These are phyloP conservation scores for Zopfochytrium polystomum DNA, from an alignment of 371 early-diverging fungal species.

Conservation along the genomic window DNA sequence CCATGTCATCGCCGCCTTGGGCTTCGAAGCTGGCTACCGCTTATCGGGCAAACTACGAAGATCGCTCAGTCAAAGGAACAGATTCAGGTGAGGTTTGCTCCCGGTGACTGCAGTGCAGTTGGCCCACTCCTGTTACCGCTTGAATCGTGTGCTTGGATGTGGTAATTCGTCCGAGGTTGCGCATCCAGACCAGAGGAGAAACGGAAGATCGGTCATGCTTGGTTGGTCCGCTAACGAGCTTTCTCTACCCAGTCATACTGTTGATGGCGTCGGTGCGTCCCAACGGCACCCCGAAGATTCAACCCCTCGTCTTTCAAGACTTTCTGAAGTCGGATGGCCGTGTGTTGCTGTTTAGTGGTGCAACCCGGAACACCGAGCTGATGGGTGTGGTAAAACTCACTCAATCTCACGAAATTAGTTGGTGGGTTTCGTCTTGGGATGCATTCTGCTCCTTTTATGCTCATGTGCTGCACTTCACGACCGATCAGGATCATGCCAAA, in stretches of 20 bases:
- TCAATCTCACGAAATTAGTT: slow-evolving; percentile 39
- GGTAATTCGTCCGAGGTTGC: no score
- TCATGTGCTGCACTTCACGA: slow-evolving; percentile 1
- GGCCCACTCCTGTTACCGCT: no score
- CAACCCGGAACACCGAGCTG: slow-evolving; percentile 41
- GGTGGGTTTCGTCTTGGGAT: slow-evolving; percentile 24
- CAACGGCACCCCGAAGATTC: slow-evolving; percentile 36
- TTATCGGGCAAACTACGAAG: slow-evolving; percentile 8
- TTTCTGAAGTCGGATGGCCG: slow-evolving; percentile 29
- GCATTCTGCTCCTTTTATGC: no score
- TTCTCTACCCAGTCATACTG: no score
- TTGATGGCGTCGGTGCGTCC: slow-evolving; percentile 29
- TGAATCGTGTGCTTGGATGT: no score
- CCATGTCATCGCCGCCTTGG: no score
- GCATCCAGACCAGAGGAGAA: no score
- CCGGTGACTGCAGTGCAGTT: no score
- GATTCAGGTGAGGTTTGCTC: no score
- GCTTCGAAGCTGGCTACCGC: neutral
- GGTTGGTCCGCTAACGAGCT: no score
- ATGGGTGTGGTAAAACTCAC: slow-evolving; percentile 38
- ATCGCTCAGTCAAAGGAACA: no score
- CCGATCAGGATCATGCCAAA: slow-evolving; percentile 64
- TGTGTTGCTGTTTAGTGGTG: slow-evolving; percentile 36
- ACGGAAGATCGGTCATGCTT: no score
- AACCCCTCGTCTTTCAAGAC: slow-evolving; percentile 36